Conservation (phyloP, 169 alveolate species). For the Cryptosporidium parvum region DNA sequence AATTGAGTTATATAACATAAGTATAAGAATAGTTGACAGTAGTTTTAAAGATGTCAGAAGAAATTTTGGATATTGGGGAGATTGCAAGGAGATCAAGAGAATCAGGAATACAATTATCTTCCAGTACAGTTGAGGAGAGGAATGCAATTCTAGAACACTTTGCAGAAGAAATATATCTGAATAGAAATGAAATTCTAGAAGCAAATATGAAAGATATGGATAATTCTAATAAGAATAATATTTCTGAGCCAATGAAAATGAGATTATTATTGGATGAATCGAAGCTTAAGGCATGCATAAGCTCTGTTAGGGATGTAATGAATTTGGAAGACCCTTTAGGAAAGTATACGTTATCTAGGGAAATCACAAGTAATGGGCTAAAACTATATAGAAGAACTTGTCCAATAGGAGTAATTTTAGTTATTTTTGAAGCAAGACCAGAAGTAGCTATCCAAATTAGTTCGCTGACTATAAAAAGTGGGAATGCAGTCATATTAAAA, state of each 20-base stretch:
- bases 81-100: conserved; percentile 29
- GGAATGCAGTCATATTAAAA: conserved; percentile 78
- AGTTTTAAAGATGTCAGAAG: background rate
- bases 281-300: conserved; percentile 29
- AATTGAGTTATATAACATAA: background rate
- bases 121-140: conserved; percentile 48
- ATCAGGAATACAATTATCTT: conserved; percentile 50
- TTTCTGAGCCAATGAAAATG: conserved; percentile 36
- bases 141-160: conserved; percentile 51
- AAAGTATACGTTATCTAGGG: conserved; percentile 49
- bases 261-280: conserved; percentile 35
- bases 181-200: conserved; percentile 20
- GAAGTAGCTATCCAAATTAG: conserved; percentile 83
- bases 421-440: conserved; percentile 83
- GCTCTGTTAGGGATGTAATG: conserved; percentile 45
- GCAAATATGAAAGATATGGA: conserved; percentile 63
- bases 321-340: conserved; percentile 75
- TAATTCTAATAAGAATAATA: conserved; percentile 40
- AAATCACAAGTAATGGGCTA: conserved; percentile 78
- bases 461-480: conserved; percentile 79
- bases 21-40: background rate
- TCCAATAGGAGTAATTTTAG: conserved; percentile 80
- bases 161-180: conserved; percentile 23
- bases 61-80: background rate
- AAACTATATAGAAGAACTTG: conserved; percentile 79